Conservation (phyloP, 176 grass and related monocot genomes). For the Pharus latifolius region DNA sequence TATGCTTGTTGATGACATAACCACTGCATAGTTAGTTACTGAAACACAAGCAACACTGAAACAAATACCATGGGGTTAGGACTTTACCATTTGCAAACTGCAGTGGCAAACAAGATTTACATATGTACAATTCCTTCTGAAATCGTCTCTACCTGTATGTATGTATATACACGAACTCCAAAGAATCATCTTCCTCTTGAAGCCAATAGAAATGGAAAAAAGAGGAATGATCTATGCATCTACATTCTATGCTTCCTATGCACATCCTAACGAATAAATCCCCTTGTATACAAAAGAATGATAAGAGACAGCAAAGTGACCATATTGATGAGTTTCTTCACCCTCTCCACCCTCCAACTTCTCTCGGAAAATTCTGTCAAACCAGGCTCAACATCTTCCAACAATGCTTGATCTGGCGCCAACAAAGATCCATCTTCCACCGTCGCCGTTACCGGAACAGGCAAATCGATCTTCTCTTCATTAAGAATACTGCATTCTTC, state of each 20-base stretch:
- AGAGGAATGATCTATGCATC: neutral
- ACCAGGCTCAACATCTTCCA: neutral
- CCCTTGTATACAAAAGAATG: constrained; percentile 21
- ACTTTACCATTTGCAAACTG: neutral
- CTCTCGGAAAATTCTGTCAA: neutral
- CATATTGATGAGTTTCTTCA: constrained; percentile 23
- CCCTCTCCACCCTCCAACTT: constrained; percentile 18
- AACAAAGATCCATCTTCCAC: neutral
- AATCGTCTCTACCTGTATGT: no score
- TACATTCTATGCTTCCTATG: neutral
- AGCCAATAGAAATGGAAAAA: neutral
- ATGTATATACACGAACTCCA: neutral
- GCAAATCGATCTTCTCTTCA: neutral
- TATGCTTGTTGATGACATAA: neutral
- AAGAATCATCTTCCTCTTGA: neutral
- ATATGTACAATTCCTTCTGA: neutral
- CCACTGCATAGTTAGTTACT: neutral
- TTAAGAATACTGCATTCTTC: neutral
- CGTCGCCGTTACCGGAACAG: no score
- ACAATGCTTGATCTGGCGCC: neutral
- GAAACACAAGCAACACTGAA: neutral
- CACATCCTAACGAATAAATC: constrained; percentile 9
- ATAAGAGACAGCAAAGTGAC: constrained; percentile 17
- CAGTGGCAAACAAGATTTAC: neutral
- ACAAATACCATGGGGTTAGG: neutral